Percentiles rank a stretch among this genome's conserved stretches.
Conservation (phyloP, 176 grass and related monocot species). For the Oryza punctata region DNA sequence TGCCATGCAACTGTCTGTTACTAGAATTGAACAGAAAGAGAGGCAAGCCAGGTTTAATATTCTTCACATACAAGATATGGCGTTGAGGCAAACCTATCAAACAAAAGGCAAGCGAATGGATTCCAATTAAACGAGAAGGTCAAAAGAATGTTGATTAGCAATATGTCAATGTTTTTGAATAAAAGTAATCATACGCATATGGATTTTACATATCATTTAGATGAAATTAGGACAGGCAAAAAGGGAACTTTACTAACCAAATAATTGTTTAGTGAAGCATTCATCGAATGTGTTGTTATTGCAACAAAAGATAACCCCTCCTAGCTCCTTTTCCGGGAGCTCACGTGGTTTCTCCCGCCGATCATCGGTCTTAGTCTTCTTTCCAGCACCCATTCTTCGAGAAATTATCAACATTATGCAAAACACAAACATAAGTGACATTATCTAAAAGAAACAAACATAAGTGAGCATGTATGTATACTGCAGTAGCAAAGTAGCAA, state of each 20-base stretch:
- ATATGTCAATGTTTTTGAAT: conserved; percentile 16
- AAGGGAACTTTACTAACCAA: conserved; percentile 57
- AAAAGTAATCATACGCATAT: not conserved
- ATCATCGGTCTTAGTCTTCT: conserved; percentile 36
- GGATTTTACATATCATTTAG: not conserved
- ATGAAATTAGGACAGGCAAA: not conserved
- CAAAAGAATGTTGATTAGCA: not conserved
- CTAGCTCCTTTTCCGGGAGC: conserved; percentile 54
- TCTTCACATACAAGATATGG: conserved; percentile 75
- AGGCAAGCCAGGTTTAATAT: conserved; percentile 74
- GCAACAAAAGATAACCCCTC: conserved; percentile 84
- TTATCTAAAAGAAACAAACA: not conserved
- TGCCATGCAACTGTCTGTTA: conserved; percentile 79
- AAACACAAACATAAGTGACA: conserved; percentile 25
- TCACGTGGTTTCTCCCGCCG: not conserved
- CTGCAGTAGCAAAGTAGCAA: not conserved
- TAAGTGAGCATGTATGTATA: not conserved
- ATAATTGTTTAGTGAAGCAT: conserved; percentile 84
- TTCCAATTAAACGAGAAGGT: conserved; percentile 16
- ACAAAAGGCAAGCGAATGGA: conserved; percentile 34
- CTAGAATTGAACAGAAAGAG: conserved; percentile 88
- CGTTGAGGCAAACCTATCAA: conserved; percentile 67
- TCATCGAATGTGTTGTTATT: conserved; percentile 63
- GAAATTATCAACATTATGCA: conserved; percentile 13
- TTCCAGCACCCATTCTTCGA: conserved; percentile 63